A percentile compares a stretch with the other conserved stretches of the same genome.
Conservation (phyloP, 495 filamentous ascomycete genomes). For the Annulohypoxylon maeteangense region DNA sequence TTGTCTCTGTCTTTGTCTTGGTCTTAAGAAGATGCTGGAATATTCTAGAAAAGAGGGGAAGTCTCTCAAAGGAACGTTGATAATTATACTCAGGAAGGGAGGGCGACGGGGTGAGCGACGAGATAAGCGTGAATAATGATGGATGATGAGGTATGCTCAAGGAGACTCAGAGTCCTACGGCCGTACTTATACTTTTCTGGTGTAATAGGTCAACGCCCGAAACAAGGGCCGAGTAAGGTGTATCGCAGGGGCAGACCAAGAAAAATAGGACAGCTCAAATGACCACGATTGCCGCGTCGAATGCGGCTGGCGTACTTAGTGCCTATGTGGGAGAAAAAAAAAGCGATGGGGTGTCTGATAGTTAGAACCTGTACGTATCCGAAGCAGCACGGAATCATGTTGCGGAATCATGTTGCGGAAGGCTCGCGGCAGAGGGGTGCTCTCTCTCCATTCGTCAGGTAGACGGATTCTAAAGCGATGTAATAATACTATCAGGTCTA, state of each 20-base stretch:
- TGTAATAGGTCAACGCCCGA: slow-evolving; percentile 30
- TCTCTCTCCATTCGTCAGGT: slow-evolving; percentile 37
- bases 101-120: slow-evolving; percentile 19
- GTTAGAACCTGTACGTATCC: slow-evolving; percentile 35
- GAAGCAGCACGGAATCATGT: slow-evolving; percentile 43
- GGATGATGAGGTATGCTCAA: slow-evolving; percentile 34
- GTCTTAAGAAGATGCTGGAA: not conserved
- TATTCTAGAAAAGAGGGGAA: slow-evolving; percentile 1
- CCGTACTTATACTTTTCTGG: slow-evolving; percentile 43
- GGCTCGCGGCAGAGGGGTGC: slow-evolving; percentile 38
- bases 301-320: slow-evolving; percentile 40
- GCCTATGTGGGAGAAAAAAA: slow-evolving; percentile 30
- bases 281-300: slow-evolving; percentile 39
- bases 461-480: slow-evolving; percentile 32
- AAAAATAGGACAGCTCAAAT: slow-evolving; percentile 29
- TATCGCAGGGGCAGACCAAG: slow-evolving; percentile 32
- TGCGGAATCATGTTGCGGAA: slow-evolving; percentile 41
- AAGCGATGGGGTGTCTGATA: slow-evolving; percentile 27
- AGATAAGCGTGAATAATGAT: slow-evolving; percentile 31
- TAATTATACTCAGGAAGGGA: slow-evolving; percentile 6
- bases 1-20: too few relatives aligned
- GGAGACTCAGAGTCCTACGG: slow-evolving; percentile 31
- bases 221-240: slow-evolving; percentile 37
- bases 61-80: slow-evolving; percentile 26
- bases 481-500: slow-evolving; percentile 33